Evolutionary conservation across 768 basidiomycete species (phyloP), one percentile per base, ranked within the genome.

Genomic region (Phallus indusiatus): DNA sequence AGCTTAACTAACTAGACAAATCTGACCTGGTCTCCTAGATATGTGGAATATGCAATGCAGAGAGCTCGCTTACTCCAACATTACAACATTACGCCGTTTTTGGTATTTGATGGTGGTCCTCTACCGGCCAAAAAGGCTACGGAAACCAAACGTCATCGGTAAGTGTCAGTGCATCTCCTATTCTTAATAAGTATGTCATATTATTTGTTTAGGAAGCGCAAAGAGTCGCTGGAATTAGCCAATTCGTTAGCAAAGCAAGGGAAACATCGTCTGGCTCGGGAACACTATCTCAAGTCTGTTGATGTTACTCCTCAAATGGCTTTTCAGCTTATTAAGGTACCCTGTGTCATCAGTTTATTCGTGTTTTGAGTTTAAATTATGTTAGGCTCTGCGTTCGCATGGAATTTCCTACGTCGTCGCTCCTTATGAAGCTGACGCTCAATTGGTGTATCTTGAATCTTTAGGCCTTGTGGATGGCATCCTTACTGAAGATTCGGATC

Each of bases 221-320:
- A 83, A 18, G 91, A 93, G 61, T 85, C 84, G 65, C 78, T 90
- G 2, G 79, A 84, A 3, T 81, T 80, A 52, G 96, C 88, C 9
- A 83, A 86, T 35, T 76, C 80, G 0, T 74, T 97, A 11, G 75
- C 84, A 17, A 80, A 83, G 11, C 87, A 93, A 69, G 94, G 94
- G 17, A 85, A 84, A 68, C 78, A 82, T 64, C 76, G 74, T 28
- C 85, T 93, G 67, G 96, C 96, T 28, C 78, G 94, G 9, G 94
- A 98, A 16, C 82, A 75, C 70, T 98, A 90, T 67, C 79, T 88
- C 65, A 96, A 94, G 71, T 91, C 88, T 64, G 75, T 97, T 54
- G 96, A 99, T 64, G 90, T 99, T 47, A 95, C 93, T 4, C 94
- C 96, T 1, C 86, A 94, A 71, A 94, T 98, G 92, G 95, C 95